A percentile compares a stretch with the other conserved stretches of the same genome.
Conservation (phyloP, 2,329 filamentous ascomycete genomes). For the Cladosporium sphaerospermum region DNA sequence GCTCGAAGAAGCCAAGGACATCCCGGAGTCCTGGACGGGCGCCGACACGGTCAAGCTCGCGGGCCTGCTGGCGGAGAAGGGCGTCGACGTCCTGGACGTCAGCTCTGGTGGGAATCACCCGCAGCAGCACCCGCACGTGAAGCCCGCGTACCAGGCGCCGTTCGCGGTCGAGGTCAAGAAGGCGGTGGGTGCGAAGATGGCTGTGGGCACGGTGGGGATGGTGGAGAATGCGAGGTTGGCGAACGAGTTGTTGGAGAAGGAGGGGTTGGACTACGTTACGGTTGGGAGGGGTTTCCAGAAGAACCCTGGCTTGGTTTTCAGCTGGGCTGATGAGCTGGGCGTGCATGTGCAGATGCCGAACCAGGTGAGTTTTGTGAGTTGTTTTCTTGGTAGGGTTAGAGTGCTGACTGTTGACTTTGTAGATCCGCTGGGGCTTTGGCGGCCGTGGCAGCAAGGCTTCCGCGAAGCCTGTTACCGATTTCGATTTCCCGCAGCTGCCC, state of each 20-base stretch:
- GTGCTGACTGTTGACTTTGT: neutral
- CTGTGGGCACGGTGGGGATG: slow-evolving; percentile 68
- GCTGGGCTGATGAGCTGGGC: slow-evolving; percentile 64
- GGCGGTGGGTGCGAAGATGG: slow-evolving; percentile 63
- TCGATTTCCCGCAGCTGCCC: slow-evolving; percentile 12
- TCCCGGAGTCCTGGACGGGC: slow-evolving; percentile 59
- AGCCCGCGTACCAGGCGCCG: slow-evolving; percentile 66
- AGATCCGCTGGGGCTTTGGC: slow-evolving; percentile 53
- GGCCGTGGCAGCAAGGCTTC: slow-evolving; percentile 36
- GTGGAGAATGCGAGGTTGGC: slow-evolving; percentile 67
- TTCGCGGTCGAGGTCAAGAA: slow-evolving; percentile 67
- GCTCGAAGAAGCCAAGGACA: slow-evolving; percentile 55
- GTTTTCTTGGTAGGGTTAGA: neutral
- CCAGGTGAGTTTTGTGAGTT: slow-evolving; percentile 40
- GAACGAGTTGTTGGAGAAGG: slow-evolving; percentile 49
- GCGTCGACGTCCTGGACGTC: slow-evolving; percentile 79
- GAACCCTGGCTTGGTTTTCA: slow-evolving; percentile 66
- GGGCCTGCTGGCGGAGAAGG: slow-evolving; percentile 59
- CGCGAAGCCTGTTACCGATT: slow-evolving; percentile 19
- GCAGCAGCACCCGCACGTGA: slow-evolving; percentile 47
- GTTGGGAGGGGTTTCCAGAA: slow-evolving; percentile 72
- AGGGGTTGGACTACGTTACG: slow-evolving; percentile 61
- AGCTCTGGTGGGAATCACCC: slow-evolving; percentile 67
- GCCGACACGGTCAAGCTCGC: slow-evolving; percentile 61
- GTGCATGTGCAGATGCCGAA: slow-evolving; percentile 66